Base-by-base conservation (phyloP, 2,329 filamentous ascomycete genomes). In the Balansia obtecta region DNA sequence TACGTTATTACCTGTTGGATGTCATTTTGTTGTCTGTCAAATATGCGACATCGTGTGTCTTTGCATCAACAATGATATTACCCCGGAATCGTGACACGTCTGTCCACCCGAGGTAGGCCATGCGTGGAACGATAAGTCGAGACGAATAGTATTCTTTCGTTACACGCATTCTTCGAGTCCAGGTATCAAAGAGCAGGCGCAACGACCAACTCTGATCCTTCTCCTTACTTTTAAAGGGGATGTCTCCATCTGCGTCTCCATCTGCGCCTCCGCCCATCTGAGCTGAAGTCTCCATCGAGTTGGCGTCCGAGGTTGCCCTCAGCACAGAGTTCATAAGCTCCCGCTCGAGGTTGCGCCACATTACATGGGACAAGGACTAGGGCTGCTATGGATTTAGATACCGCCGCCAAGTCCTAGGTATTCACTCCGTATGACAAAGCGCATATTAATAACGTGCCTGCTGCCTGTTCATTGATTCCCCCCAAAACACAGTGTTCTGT, bases 261-360 rank as follows among this genome's bases (percentile, higher is more conserved):
- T 22, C 27, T 27, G 6, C 39, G 39, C 20, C 13, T 20, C n/a
- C 27, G 16, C 13, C 42, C 20, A 37, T 37, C 34, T 37, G 4
- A 37, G 34, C 34, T 37, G 34, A 15, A 15, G 34, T 12, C 11
- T 6, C 2, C 34, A 37, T 27, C 27, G 27, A 27, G 27, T 27
- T 27, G 15, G 15, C 4, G 15, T 37, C 34, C 34, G 34, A 6
- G 11, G 3, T 12, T 15, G 34, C 34, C 11, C 15, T 37, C 34
- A 37, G 15, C 13, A 37, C 34, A 30, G 42, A 32, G 7, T 27
- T 32, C 27, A n/a, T 37, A 47, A 30, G 45, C 45, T 40, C 45
- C 45, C 45, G 45, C 37, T 47, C 45, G 15, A 33, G 38, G 27
- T 41, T 48, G 27, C 46, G 46, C 46, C 46, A 48, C 38, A 32